Evolutionary conservation across 192 early-diverging fungal genomes (phyloP).

Genomic region (Backusella tarrabulga): DNA sequence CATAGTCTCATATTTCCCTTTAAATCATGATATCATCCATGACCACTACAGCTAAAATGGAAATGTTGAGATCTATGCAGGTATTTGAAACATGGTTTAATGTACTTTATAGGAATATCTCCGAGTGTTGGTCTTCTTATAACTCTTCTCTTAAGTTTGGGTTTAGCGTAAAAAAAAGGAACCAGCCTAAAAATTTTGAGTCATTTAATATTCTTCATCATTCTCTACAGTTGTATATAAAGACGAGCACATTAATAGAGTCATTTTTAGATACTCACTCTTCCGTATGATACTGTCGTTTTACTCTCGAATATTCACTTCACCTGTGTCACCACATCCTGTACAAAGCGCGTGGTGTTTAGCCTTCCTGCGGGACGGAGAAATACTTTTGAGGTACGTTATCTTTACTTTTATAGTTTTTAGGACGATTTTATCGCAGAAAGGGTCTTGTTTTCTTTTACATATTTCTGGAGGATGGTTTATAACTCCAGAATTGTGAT

Average conservation of each 20-base stretch:
- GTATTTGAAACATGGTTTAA: background rate
- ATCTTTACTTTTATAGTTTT: background rate
- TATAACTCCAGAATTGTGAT: background rate
- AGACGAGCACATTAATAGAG: background rate
- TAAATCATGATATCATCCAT: too few species aligned
- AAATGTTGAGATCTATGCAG: background rate
- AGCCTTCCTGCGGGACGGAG: background rate
- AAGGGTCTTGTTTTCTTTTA: background rate
- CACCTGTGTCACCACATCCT: background rate
- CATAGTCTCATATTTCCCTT: too few species aligned
- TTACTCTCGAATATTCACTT: background rate
- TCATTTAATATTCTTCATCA: background rate
- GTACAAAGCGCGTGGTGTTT: background rate
- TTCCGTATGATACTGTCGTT: background rate
- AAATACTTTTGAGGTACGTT: background rate
- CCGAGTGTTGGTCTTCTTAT: background rate
- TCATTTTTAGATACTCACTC: background rate
- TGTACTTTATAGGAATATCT: background rate
- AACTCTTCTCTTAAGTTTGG: background rate
- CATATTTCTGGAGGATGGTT: background rate
- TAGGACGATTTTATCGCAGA: too few species aligned
- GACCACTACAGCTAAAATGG: too few species aligned
- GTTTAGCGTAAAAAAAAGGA: background rate
- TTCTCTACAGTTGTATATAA: background rate
- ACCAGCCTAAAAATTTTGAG: too few species aligned